A percentile compares a stretch with the other conserved stretches of the same genome.
phyloP scores from a whole-genome alignment of 2,329 filamentous ascomycete species.

The Phyllosticta capitalensis region DNA sequence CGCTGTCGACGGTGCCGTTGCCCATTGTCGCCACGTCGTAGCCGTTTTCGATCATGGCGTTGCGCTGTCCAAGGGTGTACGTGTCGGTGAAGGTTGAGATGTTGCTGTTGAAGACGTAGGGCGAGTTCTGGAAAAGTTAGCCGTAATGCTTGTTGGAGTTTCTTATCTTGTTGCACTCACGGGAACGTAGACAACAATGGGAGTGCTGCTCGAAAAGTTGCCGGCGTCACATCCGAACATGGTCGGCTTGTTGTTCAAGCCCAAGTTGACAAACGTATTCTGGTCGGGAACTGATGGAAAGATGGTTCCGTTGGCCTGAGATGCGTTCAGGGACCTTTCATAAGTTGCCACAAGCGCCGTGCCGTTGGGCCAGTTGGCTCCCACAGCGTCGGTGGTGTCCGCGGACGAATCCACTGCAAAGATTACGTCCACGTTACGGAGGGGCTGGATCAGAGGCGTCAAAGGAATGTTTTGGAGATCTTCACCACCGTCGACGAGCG shows the following conservation, averaged over 20 bases:
- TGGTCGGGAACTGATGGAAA: conserved; percentile 65
- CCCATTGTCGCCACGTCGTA: conserved; percentile 75
- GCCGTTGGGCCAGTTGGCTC: conserved; percentile 63
- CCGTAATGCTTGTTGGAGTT: background rate
- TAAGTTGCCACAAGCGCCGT: conserved; percentile 67
- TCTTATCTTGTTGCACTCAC: background rate
- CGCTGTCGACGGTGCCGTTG: conserved; percentile 61
- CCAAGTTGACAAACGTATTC: conserved; percentile 70
- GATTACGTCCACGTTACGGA: conserved; percentile 66
- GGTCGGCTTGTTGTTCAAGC: conserved; percentile 62
- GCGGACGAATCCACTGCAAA: conserved; percentile 73
- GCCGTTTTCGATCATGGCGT: conserved; percentile 78
- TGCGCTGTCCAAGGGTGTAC: conserved; percentile 57
- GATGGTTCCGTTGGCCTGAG: conserved; percentile 54
- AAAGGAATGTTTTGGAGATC: conserved; percentile 73
- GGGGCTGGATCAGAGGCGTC: conserved; percentile 64
- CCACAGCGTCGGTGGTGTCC: conserved; percentile 45
- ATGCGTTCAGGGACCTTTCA: conserved; percentile 48
- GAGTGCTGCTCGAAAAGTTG: conserved; percentile 52
- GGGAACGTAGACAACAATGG: conserved; percentile 79
- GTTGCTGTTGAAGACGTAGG: conserved; percentile 70
- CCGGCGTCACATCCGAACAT: conserved; percentile 70
- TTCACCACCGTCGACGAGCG: conserved; percentile 69
- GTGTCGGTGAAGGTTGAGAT: conserved; percentile 63
- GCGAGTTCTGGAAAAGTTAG: conserved; percentile 48